These are phyloP conservation scores for Galium porrigens DNA, from an alignment of 305 asterid genomes.

Conservation along the genomic window DNA sequence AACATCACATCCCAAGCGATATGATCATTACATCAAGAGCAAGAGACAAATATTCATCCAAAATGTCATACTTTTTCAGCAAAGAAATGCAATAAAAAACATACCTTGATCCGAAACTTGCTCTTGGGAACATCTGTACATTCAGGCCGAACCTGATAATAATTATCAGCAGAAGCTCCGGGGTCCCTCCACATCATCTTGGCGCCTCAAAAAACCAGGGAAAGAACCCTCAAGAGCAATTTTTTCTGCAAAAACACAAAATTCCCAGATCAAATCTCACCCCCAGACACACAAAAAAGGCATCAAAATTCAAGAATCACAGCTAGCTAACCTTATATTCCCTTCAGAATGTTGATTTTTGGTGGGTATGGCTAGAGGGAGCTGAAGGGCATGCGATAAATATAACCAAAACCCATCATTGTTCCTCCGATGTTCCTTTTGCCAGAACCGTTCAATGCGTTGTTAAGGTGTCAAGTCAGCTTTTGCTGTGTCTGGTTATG, in stretches of 20 bases:
- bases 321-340: conserved; percentile 10
- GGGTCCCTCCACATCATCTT: conserved; percentile 80
- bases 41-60: conserved; percentile 1
- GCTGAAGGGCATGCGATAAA: conserved; percentile 2
- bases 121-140: conserved; percentile 71
- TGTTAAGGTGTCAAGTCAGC: conserved; percentile 1
- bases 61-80: not conserved
- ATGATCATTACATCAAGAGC: not conserved
- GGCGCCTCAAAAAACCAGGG: not conserved
- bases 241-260: conserved; percentile 4
- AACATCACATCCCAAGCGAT: not conserved
- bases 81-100: conserved; percentile 1
- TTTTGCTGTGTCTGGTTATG: not conserved
- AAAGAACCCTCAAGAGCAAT: not conserved
- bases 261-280: conserved; percentile 15
- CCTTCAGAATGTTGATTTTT: conserved; percentile 7
- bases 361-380: conserved; percentile 6
- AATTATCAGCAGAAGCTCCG: conserved; percentile 70
- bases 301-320: conserved; percentile 9
- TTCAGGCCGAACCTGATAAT: conserved; percentile 65
- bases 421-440: not conserved
- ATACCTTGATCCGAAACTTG: conserved; percentile 79
- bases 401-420: conserved; percentile 5
- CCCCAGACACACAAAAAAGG: conserved; percentile 8
- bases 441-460: conserved; percentile 13